Evolutionary conservation across 2,329 filamentous ascomycete genomes (phyloP).

Genomic region (Spiromastix sp.): DNA sequence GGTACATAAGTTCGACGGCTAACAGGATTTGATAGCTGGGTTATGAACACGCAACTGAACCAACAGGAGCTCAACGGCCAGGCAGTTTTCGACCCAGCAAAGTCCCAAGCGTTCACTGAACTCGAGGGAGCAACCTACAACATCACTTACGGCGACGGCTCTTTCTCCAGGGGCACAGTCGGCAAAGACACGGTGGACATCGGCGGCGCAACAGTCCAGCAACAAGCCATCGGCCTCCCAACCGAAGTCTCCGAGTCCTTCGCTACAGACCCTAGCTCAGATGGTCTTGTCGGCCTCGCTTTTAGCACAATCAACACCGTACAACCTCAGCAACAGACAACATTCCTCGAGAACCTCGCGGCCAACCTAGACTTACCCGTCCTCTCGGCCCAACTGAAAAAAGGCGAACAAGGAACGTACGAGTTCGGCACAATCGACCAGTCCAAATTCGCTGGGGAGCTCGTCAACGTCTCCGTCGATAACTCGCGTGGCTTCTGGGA

Average conservation of each 20-base stretch:
- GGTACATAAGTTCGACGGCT: too few relatives aligned
- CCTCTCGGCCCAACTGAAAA: conserved; percentile 60
- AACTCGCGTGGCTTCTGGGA: conserved; percentile 59
- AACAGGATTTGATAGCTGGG: conserved; percentile 52
- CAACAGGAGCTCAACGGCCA: conserved; percentile 39
- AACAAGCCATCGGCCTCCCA: conserved; percentile 60
- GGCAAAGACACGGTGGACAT: conserved; percentile 56
- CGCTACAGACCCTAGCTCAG: conserved; percentile 40
- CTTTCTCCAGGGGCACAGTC: conserved; percentile 52
- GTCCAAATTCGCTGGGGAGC: conserved; percentile 50
- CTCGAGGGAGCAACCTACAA: conserved; percentile 45
- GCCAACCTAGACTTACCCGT: conserved; percentile 51
- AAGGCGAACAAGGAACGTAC: conserved; percentile 52
- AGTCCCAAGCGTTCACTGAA: conserved; percentile 41
- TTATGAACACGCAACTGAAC: conserved; percentile 54
- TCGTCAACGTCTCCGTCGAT: conserved; percentile 54
- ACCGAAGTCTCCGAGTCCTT: conserved; percentile 47
- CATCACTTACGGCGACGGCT: conserved; percentile 57
- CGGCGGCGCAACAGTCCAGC: conserved; percentile 48
- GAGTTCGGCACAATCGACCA: conserved; percentile 63
- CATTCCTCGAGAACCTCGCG: conserved; percentile 64
- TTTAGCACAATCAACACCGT: conserved; percentile 55
- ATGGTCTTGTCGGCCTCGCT: conserved; percentile 52
- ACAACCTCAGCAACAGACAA: conserved; percentile 52
- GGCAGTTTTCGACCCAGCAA: conserved; percentile 42